Evolutionary conservation across 805 yeast genomes (phyloP).

Genomic region (Torulaspora franciscae): DNA sequence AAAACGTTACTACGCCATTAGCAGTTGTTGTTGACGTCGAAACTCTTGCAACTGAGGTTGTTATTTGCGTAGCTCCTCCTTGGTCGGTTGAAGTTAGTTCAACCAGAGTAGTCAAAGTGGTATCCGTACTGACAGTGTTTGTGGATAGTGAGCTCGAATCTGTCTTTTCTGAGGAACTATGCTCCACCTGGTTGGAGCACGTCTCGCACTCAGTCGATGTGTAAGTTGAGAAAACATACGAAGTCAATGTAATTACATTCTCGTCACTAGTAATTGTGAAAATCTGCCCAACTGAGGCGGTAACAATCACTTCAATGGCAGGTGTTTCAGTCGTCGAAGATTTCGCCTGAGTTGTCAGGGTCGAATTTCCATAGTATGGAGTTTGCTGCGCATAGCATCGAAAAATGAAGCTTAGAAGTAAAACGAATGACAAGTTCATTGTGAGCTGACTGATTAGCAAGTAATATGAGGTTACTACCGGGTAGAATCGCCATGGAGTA

Average conservation of each 20-base stretch:
- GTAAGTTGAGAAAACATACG: conserved; percentile 11
- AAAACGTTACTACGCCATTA: conserved; percentile 26
- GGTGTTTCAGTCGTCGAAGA: background rate
- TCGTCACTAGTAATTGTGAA: conserved; percentile 5
- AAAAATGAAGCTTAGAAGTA: background rate
- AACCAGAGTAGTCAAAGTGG: background rate
- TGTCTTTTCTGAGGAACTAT: background rate
- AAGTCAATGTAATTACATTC: conserved; percentile 3
- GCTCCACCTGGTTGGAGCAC: conserved; percentile 5
- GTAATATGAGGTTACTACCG: background rate
- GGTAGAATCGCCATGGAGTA: background rate
- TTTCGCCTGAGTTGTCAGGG: background rate
- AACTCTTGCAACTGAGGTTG: conserved; percentile 10
- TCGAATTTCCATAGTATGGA: conserved; percentile 5
- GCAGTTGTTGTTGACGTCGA: conserved; percentile 18
- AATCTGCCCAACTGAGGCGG: conserved; percentile 8
- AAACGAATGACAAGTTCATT: background rate
- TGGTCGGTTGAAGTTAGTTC: conserved; percentile 1
- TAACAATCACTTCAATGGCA: conserved; percentile 6
- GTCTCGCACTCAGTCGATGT: conserved; percentile 13
- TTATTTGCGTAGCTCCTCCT: background rate
- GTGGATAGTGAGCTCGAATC: background rate
- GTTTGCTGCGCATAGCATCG: conserved; percentile 1
- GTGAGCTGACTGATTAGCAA: background rate
- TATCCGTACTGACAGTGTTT: background rate